A percentile compares a stretch with the other conserved stretches of the same genome.
Conservation (phyloP, 2,329 filamentous ascomycete species). For the Colletotrichum eremochloae region DNA sequence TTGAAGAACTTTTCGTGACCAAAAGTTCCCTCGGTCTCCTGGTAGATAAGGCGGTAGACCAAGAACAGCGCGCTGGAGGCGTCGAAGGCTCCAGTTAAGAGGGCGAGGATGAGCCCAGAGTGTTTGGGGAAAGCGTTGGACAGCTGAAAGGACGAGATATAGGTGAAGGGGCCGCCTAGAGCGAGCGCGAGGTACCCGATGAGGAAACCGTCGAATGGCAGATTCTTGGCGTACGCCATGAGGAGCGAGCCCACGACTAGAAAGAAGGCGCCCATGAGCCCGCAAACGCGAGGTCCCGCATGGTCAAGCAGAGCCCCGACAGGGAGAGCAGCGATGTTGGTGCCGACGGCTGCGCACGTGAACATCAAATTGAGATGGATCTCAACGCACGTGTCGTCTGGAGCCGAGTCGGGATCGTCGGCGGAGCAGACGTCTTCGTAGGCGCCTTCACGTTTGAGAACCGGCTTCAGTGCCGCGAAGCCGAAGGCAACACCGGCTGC, state of each 20-base stretch:
- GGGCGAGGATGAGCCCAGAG: constrained; percentile 83
- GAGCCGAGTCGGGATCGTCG: constrained; percentile 42
- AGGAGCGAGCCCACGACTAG: constrained; percentile 78
- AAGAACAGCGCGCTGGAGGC: constrained; percentile 84
- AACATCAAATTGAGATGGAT: constrained; percentile 90
- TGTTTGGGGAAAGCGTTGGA: constrained; percentile 85
- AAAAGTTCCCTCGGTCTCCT: constrained; percentile 67
- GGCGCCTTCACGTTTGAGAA: constrained; percentile 79
- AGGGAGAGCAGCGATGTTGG: constrained; percentile 88
- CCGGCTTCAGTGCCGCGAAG: constrained; percentile 86
- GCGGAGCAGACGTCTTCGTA: constrained; percentile 73
- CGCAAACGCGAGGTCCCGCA: constrained; percentile 83
- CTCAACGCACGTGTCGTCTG: constrained; percentile 63
- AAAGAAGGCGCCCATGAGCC: constrained; percentile 77
- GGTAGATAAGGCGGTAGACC: constrained; percentile 78
- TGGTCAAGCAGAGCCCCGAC: constrained; percentile 88
- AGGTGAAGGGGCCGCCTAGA: constrained; percentile 84
- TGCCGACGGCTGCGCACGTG: constrained; percentile 87
- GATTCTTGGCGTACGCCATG: constrained; percentile 74
- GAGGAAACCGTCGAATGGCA: constrained; percentile 82
- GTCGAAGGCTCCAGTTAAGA: constrained; percentile 86
- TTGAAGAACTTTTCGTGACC: constrained; percentile 79
- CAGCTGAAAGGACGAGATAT: constrained; percentile 86
- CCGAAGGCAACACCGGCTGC: constrained; percentile 82
- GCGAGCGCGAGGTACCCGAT: constrained; percentile 82